Evolutionary conservation across 164 flowering plant species (phyloP).

Genomic region (Magnolia changhungtana): DNA sequence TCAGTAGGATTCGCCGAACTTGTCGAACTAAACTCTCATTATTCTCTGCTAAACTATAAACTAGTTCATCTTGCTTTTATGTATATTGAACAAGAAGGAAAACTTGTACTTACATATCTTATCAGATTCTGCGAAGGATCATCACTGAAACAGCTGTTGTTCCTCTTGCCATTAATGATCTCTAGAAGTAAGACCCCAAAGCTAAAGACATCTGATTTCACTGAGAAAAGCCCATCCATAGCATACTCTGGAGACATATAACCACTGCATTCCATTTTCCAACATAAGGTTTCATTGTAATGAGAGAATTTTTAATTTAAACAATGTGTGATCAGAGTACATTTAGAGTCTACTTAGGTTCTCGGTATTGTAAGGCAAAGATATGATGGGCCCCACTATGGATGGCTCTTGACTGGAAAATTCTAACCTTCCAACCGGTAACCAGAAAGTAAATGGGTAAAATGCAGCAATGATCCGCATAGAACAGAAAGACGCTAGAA

Average conservation of each 20-base stretch:
- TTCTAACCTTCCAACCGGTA: background rate
- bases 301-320: too few relatives aligned
- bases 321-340: background rate
- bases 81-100: background rate
- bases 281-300: too few relatives aligned
- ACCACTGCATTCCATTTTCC: background rate
- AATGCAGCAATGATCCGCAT: background rate
- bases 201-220: background rate
- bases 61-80: background rate
- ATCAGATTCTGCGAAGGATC: background rate
- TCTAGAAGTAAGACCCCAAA: slow-evolving; percentile 1
- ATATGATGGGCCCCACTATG: background rate
- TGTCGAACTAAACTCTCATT: too few relatives aligned
- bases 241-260: slow-evolving; percentile 1
- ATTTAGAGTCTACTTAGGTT: too few relatives aligned
- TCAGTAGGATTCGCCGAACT: background rate
- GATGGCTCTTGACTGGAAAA: background rate
- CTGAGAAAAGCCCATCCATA: background rate
- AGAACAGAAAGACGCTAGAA: background rate
- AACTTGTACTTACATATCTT: background rate
- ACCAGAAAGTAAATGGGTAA: background rate
- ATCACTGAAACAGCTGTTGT: background rate
- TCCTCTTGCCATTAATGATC: slow-evolving; percentile 4
- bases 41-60: background rate
- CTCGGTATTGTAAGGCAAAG: background rate